Evolutionary conservation across 2,329 filamentous ascomycete genomes (phyloP), one percentile per base, ranked within the genome.

Genomic region (Trichoderma koningii): DNA sequence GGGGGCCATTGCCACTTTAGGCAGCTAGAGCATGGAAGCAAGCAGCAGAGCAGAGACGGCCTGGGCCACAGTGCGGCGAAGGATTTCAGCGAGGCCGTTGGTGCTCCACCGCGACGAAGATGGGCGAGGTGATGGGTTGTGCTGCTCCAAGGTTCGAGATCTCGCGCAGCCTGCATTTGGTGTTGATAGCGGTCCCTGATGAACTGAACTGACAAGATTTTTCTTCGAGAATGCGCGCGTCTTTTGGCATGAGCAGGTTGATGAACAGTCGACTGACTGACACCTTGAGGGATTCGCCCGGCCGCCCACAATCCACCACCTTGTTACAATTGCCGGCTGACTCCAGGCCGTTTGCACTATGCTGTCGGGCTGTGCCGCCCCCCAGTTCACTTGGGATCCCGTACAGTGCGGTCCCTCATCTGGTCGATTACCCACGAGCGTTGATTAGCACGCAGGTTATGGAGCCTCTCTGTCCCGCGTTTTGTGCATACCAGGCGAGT

Each of bases 1-100:
- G 47, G 34, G 55, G 52, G 53, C 42, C 53, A 62, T 66, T 63
- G 12, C 64, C 34, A 14, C 34, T 66, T 66, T 63, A 66, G 64
- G 64, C 52, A 66, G 64, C 60, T 66, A 63, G 38, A 50, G 55
- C 63, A 23, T 23, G 21, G 21, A 50, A 34, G 19, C 41, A 63
- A 38, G 34, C 34, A 38, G 12, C 34, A 38, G 12, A 38, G 34
- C 34, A 38, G 12, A 38, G 34, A 12, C 12, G 55, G 63, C 55
- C 63, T 55, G 23, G 34, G 57, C 30, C 38, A 66, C 64, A 63
- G 64, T 66, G 64, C 61, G 64, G 26, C 34, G 50, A 55, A 66
- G 64, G 64, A 63, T 66, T 66, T 52, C 44, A 44, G 19, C n/a
- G 28, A 52, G 28, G 50, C 50, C 50, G 28, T 34, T 52, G 3